Conservation (phyloP, 345 rosid species). For the Lumnitzera littorea region DNA sequence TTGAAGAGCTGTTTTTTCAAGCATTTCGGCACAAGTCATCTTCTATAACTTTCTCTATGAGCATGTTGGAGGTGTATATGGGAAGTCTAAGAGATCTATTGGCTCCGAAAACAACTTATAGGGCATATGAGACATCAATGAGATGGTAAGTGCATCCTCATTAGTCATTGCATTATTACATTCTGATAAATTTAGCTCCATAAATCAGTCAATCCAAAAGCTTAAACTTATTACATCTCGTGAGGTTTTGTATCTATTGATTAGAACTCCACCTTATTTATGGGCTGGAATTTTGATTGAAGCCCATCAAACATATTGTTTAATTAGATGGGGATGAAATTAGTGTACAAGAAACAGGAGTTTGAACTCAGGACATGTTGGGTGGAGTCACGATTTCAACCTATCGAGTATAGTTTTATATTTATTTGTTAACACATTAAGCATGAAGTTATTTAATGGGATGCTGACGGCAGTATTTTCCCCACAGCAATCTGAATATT, state of each 20-base stretch:
- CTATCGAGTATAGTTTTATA: slow-evolving; percentile 4
- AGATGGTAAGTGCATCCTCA: slow-evolving; percentile 37
- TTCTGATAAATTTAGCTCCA: background rate
- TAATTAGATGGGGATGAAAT: too few relatives aligned
- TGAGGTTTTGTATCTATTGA: too few relatives aligned
- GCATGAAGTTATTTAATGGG: too few relatives aligned
- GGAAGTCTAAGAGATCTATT: slow-evolving; percentile 74
- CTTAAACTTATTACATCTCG: too few relatives aligned
- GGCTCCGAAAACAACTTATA: slow-evolving; percentile 42
- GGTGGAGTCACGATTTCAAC: too few relatives aligned
- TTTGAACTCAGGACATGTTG: too few relatives aligned
- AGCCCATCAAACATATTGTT: too few relatives aligned
- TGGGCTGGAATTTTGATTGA: too few relatives aligned
- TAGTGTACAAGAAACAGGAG: too few relatives aligned
- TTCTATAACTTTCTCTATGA: slow-evolving; percentile 59
- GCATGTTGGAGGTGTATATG: slow-evolving; percentile 96
- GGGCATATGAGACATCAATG: slow-evolving; percentile 29
- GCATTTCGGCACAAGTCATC: slow-evolving; percentile 35
- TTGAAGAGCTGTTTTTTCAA: slow-evolving; percentile 53
- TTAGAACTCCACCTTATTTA: too few relatives aligned
- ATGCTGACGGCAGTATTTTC: background rate
- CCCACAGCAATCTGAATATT: slow-evolving; percentile 76
- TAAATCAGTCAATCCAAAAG: background rate
- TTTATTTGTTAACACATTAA: too few relatives aligned
- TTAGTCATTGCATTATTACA: background rate